Base-by-base conservation (phyloP, 257 asterid genomes). In the Leptodermis oblonga region DNA sequence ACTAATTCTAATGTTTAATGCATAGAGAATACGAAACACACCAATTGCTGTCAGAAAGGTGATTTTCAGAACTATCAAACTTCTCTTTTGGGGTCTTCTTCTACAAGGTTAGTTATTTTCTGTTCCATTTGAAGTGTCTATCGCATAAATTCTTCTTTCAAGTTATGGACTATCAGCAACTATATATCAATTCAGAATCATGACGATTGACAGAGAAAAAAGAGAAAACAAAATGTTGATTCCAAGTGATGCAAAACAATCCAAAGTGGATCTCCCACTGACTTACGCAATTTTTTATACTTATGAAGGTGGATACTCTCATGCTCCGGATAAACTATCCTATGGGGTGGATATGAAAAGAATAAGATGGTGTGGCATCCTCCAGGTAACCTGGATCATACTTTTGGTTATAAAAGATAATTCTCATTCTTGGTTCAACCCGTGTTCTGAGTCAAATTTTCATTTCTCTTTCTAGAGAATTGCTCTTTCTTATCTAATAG, bases 351-450 rank as follows among this genome's bases (percentile, higher is more conserved):
- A 90, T 77, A 77, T 90, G 87, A 86, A 74, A 78, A 74, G 31
- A 76, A 90, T 87, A 52, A 80, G 96, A 74, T 90, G 88, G 91
- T 86, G 89, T 68, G 96, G 96, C 59, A 90, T 90, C 67, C 89
- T 90, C 69, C 96, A 89, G 96, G 96, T 89, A 71, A 65, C 56
- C 41, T 64, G 37, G 28, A 72, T 68, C 58, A 55, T 36, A 54
- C 26, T n/a, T 34, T 54, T 51, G 30, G 23, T 66, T 26, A 30
- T 14, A 41, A 66, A 55, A 66, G 56, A 56, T 53, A 17, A 64
- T 23, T 20, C 52, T 18, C 25, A 41, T 65, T 34, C 25, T 64
- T 41, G n/a, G 46, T 43, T 41, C 61, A 28, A 7, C 49, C 15
- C 39, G 2, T 10, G 39, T 67, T 30, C 25, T 62, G 30, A 67